Conservation (phyloP, 108 stramenopile genomes). For the Cylindrotheca fusiformis region DNA sequence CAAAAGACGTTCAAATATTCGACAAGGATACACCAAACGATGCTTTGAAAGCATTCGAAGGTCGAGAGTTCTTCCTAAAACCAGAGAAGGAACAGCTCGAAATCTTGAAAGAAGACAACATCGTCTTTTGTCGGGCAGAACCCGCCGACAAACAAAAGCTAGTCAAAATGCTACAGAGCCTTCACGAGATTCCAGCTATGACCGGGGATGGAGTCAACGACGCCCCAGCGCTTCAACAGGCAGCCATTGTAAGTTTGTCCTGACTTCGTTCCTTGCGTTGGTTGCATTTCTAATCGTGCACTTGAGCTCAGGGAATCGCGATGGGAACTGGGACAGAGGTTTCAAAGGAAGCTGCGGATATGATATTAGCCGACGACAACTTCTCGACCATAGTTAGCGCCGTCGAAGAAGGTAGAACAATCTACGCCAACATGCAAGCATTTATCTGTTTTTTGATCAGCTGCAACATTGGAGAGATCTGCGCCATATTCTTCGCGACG, state of each 20-base stretch:
- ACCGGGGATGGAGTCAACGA: slow-evolving; percentile 99
- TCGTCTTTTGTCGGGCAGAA: slow-evolving; percentile 96
- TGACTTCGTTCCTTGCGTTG: slow-evolving; percentile 65
- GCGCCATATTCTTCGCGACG: slow-evolving; percentile 90
- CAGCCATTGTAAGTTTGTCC: slow-evolving; percentile 70
- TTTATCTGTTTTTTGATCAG: slow-evolving; percentile 98
- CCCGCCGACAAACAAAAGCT: slow-evolving; percentile 97
- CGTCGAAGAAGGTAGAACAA: slow-evolving; percentile 95
- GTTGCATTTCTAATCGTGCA: slow-evolving; percentile 8
- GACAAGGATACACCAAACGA: slow-evolving; percentile 27
- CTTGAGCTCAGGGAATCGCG: slow-evolving; percentile 28
- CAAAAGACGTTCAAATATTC: slow-evolving; percentile 77
- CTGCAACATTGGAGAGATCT: slow-evolving; percentile 98
- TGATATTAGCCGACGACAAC: slow-evolving; percentile 97
- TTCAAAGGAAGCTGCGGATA: slow-evolving; percentile 89
- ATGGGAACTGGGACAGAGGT: slow-evolving; percentile 95
- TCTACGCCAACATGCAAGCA: slow-evolving; percentile 98
- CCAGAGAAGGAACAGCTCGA: slow-evolving; percentile 64
- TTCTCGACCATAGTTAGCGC: slow-evolving; percentile 97
- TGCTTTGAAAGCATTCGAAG: slow-evolving; percentile 74
- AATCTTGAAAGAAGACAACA: slow-evolving; percentile 73
- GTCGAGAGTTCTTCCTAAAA: slow-evolving; percentile 82
- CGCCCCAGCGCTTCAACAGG: slow-evolving; percentile 97
- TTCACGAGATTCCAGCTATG: slow-evolving; percentile 95
- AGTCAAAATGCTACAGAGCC: slow-evolving; percentile 91